Evolutionary conservation across 2,329 filamentous ascomycete species (phyloP).

Genomic region (Neofusicoccum parvum): DNA sequence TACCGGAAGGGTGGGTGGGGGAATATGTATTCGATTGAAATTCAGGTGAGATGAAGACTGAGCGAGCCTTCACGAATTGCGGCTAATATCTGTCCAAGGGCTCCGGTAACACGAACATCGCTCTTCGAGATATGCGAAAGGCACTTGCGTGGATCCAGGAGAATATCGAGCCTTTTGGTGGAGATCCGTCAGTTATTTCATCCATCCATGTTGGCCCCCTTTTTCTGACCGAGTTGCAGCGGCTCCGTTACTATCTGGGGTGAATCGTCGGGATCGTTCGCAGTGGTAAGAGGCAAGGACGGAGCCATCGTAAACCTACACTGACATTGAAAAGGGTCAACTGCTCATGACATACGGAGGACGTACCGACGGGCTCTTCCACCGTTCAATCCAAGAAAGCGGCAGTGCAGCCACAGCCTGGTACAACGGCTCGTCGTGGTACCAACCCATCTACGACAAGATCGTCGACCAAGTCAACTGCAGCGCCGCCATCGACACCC

Average conservation of each 20-base stretch:
- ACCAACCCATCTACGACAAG: slow-evolving; percentile 28
- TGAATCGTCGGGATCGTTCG: slow-evolving; percentile 17
- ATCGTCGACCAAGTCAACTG: slow-evolving; percentile 32
- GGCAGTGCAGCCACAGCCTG: slow-evolving; percentile 42
- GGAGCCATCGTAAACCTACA: not conserved
- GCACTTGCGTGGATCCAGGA: slow-evolving; percentile 18
- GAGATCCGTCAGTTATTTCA: not conserved
- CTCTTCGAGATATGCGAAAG: slow-evolving; percentile 14
- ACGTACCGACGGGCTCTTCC: slow-evolving; percentile 38
- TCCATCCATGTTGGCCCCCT: too few relatives aligned
- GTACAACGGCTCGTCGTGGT: slow-evolving; percentile 42
- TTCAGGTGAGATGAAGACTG: not conserved
- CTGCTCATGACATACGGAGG: slow-evolving; percentile 38
- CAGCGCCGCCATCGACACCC: slow-evolving; percentile 17
- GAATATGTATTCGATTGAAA: slow-evolving; percentile 20
- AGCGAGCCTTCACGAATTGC: not conserved
- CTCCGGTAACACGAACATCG: slow-evolving; percentile 13
- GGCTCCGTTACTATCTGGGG: slow-evolving; percentile 19
- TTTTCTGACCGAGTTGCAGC: not conserved
- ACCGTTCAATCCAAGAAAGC: slow-evolving; percentile 41
- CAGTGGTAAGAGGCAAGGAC: not conserved
- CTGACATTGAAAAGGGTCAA: slow-evolving; percentile 30
- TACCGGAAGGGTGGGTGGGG: slow-evolving; percentile 38
- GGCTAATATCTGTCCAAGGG: not conserved
- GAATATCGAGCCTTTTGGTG: slow-evolving; percentile 17